phyloP scores from a whole-genome alignment of 208 protist species.

The Vickermania spadyakhi region DNA sequence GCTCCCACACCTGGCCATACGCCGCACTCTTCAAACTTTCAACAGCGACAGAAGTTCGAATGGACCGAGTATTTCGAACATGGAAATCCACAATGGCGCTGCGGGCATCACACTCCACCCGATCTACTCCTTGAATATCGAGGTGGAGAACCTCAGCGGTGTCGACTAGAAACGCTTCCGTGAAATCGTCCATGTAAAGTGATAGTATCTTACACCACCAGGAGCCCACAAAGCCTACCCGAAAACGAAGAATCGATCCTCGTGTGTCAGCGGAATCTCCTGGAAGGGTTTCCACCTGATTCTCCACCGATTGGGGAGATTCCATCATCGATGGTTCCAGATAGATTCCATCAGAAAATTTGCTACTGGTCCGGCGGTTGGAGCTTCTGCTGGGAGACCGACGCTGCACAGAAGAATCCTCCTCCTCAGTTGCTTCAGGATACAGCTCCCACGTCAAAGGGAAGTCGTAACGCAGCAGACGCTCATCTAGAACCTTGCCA shows the following conservation, averaged over 20 bases:
- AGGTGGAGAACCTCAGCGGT: neutral
- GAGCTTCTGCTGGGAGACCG: neutral
- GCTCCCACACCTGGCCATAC: neutral
- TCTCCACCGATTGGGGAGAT: neutral
- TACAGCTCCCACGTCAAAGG: neutral
- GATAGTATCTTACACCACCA: neutral
- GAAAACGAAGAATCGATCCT: neutral
- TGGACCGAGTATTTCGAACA: neutral
- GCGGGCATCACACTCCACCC: neutral
- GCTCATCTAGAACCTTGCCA: neutral
- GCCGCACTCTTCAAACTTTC: neutral
- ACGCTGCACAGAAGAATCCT: neutral
- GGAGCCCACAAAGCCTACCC: neutral
- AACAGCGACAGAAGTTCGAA: neutral
- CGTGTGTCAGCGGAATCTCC: neutral
- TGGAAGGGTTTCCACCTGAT: neutral
- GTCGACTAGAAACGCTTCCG: neutral
- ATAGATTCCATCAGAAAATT: neutral
- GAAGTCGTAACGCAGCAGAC: neutral
- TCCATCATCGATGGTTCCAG: neutral
- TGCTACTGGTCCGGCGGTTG: neutral
- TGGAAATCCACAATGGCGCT: neutral
- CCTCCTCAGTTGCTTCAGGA: neutral
- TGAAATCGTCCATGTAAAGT: neutral
- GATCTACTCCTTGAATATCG: neutral